Evolutionary conservation across 345 rosid species (phyloP), one percentile per base, ranked within the genome.

Genomic region (Eucalyptus camaldulensis): DNA sequence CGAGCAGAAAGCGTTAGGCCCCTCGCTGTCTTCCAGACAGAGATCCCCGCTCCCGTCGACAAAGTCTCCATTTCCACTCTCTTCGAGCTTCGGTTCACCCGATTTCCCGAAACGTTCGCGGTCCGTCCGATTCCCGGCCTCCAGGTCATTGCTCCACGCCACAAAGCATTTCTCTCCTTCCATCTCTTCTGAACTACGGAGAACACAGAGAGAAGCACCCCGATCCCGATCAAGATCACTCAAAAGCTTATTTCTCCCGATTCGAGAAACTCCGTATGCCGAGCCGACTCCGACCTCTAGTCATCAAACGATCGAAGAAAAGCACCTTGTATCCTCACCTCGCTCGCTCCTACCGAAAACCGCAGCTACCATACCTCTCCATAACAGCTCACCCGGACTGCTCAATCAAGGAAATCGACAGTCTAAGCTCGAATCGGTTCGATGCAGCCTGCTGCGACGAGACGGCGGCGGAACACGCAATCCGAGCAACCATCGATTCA

Each of bases 1-100:
- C 14, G 97, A 93, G 91, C 95, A 96, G 22, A 95, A 95, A 50
- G 95, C 94, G 54, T 89, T 90, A 89, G 95, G 95, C 49, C 93
- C 96, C 90, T 96, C 95, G 3, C 95, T 94, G 62, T 87, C 90
- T 62, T 94, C 94, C 6, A 92, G 58, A 7, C 93, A 33, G 87
- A 91, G 86, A 22, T 89, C 93, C 54, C 91, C 88, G 69, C 91
- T 86, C 58, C 90, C 96, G 86, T 43, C 85, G 58, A 54, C 89
- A 45, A 91, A 88, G 89, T 89, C 90, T 50, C 89, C 93, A 91
- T 88, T 89, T 86, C 88, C 92, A 88, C 80, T 91, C 89, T 94
- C 95, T 53, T 91, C 94, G 5, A 94, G 69, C 65, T 95, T 96
- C 94, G 93, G 87, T 87, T 93, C 98, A 31, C 90, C 87, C 65